Evolutionary conservation across 1,284 basidiomycete genomes (phyloP).

Genomic region (Cryptococcus sp.): DNA sequence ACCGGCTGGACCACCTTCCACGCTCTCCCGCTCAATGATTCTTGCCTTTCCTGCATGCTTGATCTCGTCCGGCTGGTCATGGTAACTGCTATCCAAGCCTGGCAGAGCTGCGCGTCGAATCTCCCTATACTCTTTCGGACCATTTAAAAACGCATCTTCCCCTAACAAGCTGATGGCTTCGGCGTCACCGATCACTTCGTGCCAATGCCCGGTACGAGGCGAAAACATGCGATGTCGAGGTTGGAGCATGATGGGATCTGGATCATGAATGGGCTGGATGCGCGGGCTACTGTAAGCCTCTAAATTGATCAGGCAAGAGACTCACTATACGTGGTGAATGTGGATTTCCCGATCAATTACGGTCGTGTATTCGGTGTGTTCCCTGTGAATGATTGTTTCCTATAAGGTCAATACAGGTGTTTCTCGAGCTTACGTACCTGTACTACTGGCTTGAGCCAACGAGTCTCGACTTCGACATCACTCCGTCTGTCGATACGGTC

Average conservation of each 20-base stretch:
- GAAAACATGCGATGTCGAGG: slow-evolving; percentile 39
- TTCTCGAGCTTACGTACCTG: slow-evolving; percentile 21
- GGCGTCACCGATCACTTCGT: slow-evolving; percentile 38
- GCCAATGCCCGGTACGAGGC: slow-evolving; percentile 29
- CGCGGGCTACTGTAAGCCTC: slow-evolving; percentile 23
- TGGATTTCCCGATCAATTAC: slow-evolving; percentile 37
- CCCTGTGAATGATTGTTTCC: slow-evolving; percentile 32
- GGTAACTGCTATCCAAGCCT: slow-evolving; percentile 12
- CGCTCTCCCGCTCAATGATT: too few relatives aligned
- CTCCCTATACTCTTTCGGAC: slow-evolving; percentile 21
- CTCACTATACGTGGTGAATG: slow-evolving; percentile 40
- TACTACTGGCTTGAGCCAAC: slow-evolving; percentile 35
- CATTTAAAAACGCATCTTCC: slow-evolving; percentile 27
- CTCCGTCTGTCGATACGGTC: slow-evolving; percentile 16
- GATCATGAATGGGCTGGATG: slow-evolving; percentile 43
- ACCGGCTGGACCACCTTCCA: too few relatives aligned
- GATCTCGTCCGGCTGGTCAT: too few relatives aligned
- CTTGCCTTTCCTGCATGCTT: too few relatives aligned
- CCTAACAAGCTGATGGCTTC: slow-evolving; percentile 37
- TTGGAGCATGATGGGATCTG: slow-evolving; percentile 28
- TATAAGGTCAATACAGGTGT: slow-evolving; percentile 7
- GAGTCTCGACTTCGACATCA: slow-evolving; percentile 35
- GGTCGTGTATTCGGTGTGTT: slow-evolving; percentile 30
- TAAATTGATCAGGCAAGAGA: background rate
- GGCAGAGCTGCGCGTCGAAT: slow-evolving; percentile 16